phyloP scores from a whole-genome alignment of 2,329 filamentous ascomycete species.

The Arthrobotrys pseudoclavata region DNA sequence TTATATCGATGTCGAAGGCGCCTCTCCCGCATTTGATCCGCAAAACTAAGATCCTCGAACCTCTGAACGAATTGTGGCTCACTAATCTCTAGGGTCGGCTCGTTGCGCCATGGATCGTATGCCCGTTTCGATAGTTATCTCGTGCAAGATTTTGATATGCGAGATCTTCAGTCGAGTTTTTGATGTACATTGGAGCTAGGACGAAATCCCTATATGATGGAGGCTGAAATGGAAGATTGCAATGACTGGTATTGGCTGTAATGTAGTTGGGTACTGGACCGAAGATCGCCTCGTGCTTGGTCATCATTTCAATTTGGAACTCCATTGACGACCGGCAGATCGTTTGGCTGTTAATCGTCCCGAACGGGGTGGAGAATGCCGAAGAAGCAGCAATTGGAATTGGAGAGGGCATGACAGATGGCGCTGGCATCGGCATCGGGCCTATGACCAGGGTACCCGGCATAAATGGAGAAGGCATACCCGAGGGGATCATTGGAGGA shows the following conservation, averaged over 20 bases:
- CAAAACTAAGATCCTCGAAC: neutral
- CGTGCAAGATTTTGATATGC: neutral
- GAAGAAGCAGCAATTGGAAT: neutral
- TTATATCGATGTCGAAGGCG: neutral
- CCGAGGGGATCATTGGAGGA: neutral
- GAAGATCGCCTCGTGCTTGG: neutral
- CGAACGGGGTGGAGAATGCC: neutral
- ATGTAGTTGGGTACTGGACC: neutral
- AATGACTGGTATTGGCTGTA: slow-evolving; percentile 11
- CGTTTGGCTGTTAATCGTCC: neutral
- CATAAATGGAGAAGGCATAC: neutral
- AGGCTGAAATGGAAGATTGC: neutral
- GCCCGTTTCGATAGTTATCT: neutral
- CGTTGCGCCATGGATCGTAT: slow-evolving; percentile 3
- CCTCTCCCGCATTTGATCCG: neutral
- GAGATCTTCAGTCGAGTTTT: neutral
- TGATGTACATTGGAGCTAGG: neutral
- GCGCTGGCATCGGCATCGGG: neutral
- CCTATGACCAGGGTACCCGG: neutral
- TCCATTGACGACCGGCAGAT: neutral
- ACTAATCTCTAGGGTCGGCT: neutral
- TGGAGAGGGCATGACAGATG: neutral
- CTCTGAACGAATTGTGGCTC: neutral
- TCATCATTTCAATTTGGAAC: neutral
- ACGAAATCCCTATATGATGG: slow-evolving; percentile 11